These are phyloP conservation scores for Morella rubra DNA, from an alignment of 306 rosid species.

Conservation along the genomic window DNA sequence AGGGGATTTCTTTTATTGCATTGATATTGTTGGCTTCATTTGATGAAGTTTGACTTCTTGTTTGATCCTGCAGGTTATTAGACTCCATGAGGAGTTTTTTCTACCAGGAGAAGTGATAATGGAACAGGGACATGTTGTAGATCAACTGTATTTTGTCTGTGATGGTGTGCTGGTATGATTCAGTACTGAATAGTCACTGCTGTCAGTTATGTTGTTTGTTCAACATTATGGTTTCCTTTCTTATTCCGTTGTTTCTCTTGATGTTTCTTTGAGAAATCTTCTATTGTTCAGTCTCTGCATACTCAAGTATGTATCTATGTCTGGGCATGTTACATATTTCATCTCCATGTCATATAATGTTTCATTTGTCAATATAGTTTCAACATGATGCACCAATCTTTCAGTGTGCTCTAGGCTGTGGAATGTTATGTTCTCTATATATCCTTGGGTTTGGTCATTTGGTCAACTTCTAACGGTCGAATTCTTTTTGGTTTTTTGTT, in stretches of 20 bases:
- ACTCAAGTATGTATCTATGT: neutral
- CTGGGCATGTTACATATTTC: neutral
- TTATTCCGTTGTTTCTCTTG: slow-evolving; percentile 5
- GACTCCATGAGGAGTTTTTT: slow-evolving; percentile 91
- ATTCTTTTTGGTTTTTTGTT: neutral
- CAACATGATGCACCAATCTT: slow-evolving; percentile 12
- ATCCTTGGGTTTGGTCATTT: slow-evolving; percentile 15
- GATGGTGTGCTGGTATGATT: slow-evolving; percentile 81
- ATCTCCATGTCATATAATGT: neutral
- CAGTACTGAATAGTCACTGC: slow-evolving; percentile 7
- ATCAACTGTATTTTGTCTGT: slow-evolving; percentile 93
- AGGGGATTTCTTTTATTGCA: neutral
- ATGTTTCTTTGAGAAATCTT: slow-evolving; percentile 17
- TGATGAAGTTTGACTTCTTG: slow-evolving; percentile 17
- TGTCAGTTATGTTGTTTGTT: slow-evolving; percentile 1
- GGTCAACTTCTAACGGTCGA: neutral
- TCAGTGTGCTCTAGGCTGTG: neutral
- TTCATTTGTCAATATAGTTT: slow-evolving; percentile 5
- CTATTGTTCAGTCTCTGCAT: slow-evolving; percentile 5
- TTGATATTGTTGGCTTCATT: neutral
- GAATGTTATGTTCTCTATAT: slow-evolving; percentile 10
- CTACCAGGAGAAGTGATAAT: slow-evolving; percentile 90
- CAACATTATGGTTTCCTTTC: slow-evolving; percentile 3
- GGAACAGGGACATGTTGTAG: slow-evolving; percentile 89
- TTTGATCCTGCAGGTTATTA: slow-evolving; percentile 60